Percentiles rank a stretch among this genome's conserved stretches.
These are phyloP conservation scores for Starmera amethionina DNA, from an alignment of 805 yeast species.

Conservation along the genomic window DNA sequence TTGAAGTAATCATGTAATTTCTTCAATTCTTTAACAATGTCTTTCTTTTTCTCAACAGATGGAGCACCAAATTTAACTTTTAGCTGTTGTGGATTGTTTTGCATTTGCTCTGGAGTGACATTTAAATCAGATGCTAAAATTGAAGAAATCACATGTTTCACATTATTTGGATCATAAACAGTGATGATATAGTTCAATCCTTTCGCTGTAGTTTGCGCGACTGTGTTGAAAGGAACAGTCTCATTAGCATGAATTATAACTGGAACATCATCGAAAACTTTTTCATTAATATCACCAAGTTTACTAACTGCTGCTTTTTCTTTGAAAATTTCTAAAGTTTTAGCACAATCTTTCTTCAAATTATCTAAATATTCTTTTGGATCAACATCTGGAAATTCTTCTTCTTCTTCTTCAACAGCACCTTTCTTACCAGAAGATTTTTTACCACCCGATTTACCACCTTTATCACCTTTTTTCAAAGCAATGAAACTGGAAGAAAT, in stretches of 20 bases:
- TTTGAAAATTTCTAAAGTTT: slow-evolving; percentile 40
- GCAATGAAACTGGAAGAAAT: no score
- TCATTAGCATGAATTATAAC: slow-evolving; percentile 40
- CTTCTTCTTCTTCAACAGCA: not conserved
- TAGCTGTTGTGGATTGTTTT: slow-evolving; percentile 61
- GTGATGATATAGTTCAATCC: slow-evolving; percentile 70
- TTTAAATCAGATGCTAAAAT: slow-evolving; percentile 61
- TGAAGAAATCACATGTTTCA: slow-evolving; percentile 59
- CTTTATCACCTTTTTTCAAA: slow-evolving; percentile 5
- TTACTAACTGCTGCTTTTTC: slow-evolving; percentile 52
- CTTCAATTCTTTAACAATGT: slow-evolving; percentile 51
- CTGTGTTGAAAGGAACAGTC: slow-evolving; percentile 39
- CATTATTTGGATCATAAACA: slow-evolving; percentile 74
- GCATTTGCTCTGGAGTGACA: slow-evolving; percentile 72
- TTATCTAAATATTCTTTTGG: slow-evolving; percentile 5
- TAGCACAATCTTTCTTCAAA: slow-evolving; percentile 26
- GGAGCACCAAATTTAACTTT: slow-evolving; percentile 68
- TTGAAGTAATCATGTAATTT: slow-evolving; percentile 55
- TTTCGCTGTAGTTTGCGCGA: slow-evolving; percentile 64
- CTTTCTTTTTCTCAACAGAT: slow-evolving; percentile 54
- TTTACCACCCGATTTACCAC: slow-evolving; percentile 1
- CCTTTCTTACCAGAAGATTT: not conserved
- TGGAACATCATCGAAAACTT: slow-evolving; percentile 49
- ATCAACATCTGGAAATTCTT: slow-evolving; percentile 4
- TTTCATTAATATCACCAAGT: slow-evolving; percentile 61